Evolutionary conservation across 2,329 filamentous ascomycete genomes (phyloP).

Genomic region (Myotisia sp.): DNA sequence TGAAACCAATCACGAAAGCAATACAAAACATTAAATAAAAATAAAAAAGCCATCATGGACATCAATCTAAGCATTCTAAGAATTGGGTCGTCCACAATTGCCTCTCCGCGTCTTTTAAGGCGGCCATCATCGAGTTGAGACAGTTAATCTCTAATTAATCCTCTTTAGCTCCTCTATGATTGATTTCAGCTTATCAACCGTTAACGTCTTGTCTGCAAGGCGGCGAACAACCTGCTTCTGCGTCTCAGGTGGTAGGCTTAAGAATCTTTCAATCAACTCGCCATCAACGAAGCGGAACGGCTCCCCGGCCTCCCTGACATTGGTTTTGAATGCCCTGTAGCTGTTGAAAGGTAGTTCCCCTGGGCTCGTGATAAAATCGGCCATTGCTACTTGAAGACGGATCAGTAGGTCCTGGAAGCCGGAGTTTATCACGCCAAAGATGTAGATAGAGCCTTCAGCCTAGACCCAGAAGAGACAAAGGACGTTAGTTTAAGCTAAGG

Average conservation of each 20-base stretch:
- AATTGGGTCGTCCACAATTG: too few relatives aligned
- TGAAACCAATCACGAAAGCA: too few relatives aligned
- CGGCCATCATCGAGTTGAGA: too few relatives aligned
- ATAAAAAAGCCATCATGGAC: too few relatives aligned
- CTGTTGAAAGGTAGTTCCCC: slow-evolving; percentile 62
- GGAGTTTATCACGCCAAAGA: slow-evolving; percentile 66
- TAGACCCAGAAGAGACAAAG: slow-evolving; percentile 21
- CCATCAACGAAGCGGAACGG: slow-evolving; percentile 86
- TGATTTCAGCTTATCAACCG: slow-evolving; percentile 46
- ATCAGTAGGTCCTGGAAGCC: slow-evolving; percentile 66
- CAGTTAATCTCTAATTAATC: slow-evolving; percentile 35
- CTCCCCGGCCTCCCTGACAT: slow-evolving; percentile 54
- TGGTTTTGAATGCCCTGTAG: slow-evolving; percentile 71
- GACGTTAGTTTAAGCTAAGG: neutral
- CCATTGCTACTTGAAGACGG: slow-evolving; percentile 60
- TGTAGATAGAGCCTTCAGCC: slow-evolving; percentile 83
- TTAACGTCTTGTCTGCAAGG: slow-evolving; percentile 39
- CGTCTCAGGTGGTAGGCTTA: slow-evolving; percentile 51
- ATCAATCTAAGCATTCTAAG: too few relatives aligned
- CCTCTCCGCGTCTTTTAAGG: too few relatives aligned
- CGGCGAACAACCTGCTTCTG: slow-evolving; percentile 41
- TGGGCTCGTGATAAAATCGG: slow-evolving; percentile 49
- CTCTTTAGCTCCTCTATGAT: slow-evolving; percentile 44
- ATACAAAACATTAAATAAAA: too few relatives aligned
- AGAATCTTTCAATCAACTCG: slow-evolving; percentile 72